These are phyloP conservation scores for Bipolaris zeicola DNA, from an alignment of 2,329 filamentous ascomycete species.

Conservation along the genomic window DNA sequence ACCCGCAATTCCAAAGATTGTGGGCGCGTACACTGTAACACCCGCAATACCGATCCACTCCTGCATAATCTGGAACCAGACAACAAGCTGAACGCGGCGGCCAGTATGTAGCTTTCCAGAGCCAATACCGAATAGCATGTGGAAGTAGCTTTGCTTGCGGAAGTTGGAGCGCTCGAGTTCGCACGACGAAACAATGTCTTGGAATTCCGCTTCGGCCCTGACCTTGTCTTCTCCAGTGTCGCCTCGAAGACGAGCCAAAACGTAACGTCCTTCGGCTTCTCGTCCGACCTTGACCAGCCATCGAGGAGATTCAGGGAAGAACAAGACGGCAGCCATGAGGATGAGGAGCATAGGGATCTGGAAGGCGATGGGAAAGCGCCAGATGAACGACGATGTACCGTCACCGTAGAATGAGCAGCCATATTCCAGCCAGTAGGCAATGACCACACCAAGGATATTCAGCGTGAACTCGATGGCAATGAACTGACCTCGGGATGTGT, in stretches of 20 bases:
- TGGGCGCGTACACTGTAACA: slow-evolving; percentile 63
- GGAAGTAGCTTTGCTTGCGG: slow-evolving; percentile 64
- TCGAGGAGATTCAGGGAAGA: slow-evolving; percentile 72
- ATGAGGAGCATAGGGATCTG: slow-evolving; percentile 68
- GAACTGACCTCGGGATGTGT: slow-evolving; percentile 70
- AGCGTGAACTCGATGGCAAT: slow-evolving; percentile 75
- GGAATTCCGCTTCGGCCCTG: slow-evolving; percentile 60
- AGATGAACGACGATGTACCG: slow-evolving; percentile 63
- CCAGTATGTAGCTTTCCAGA: slow-evolving; percentile 70
- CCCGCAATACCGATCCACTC: slow-evolving; percentile 64
- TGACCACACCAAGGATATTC: slow-evolving; percentile 72
- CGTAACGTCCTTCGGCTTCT: slow-evolving; percentile 69
- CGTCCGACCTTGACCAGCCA: slow-evolving; percentile 71
- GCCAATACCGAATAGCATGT: slow-evolving; percentile 71
- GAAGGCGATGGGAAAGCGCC: slow-evolving; percentile 73
- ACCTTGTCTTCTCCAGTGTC: slow-evolving; percentile 54
- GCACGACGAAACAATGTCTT: slow-evolving; percentile 69
- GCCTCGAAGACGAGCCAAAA: slow-evolving; percentile 68
- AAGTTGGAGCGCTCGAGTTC: slow-evolving; percentile 58
- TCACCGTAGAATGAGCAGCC: slow-evolving; percentile 66
- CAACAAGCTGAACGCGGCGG: slow-evolving; percentile 69
- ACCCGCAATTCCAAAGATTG: slow-evolving; percentile 70
- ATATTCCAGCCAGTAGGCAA: slow-evolving; percentile 60
- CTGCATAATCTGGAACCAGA: slow-evolving; percentile 75
- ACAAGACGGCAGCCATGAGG: slow-evolving; percentile 63